Conservation (phyloP, 495 filamentous ascomycete genomes). For the Neurospora sp. region DNA sequence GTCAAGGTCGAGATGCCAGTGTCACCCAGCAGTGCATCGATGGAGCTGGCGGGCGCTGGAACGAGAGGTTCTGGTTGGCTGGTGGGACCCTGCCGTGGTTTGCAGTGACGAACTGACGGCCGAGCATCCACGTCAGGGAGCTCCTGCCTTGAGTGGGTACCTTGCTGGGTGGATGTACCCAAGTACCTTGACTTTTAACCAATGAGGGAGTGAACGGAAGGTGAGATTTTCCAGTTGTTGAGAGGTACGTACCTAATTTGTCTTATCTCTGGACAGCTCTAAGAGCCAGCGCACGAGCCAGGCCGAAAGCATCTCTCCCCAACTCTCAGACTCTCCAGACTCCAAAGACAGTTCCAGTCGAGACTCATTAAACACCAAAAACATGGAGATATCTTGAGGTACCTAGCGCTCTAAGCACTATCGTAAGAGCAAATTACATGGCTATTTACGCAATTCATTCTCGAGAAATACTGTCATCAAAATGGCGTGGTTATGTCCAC, state of each 20-base stretch:
- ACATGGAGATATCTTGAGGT: not conserved
- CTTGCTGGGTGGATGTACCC: not conserved
- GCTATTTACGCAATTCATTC: no score
- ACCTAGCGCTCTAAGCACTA: no score
- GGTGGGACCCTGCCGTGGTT: not conserved
- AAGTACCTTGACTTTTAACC: not conserved
- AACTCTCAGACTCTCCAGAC: not conserved
- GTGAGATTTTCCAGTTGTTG: not conserved
- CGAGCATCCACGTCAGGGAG: slow-evolving; percentile 24
- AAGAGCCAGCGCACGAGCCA: not conserved
- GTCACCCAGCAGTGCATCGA: not conserved
- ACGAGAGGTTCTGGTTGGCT: not conserved
- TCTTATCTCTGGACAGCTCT: not conserved
- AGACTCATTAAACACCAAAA: not conserved
- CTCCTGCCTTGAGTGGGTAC: slow-evolving; percentile 22
- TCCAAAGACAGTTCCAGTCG: not conserved
- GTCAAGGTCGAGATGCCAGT: not conserved
- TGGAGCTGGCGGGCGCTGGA: slow-evolving; percentile 2
- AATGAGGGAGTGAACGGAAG: not conserved
- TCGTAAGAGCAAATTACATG: no score
- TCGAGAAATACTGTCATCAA: no score
- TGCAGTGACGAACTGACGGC: not conserved
- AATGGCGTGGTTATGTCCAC: no score
- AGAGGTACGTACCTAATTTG: not conserved
- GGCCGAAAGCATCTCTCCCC: not conserved